Conservation (phyloP, 176 grass and related monocot species). For the Carex littledalei region DNA sequence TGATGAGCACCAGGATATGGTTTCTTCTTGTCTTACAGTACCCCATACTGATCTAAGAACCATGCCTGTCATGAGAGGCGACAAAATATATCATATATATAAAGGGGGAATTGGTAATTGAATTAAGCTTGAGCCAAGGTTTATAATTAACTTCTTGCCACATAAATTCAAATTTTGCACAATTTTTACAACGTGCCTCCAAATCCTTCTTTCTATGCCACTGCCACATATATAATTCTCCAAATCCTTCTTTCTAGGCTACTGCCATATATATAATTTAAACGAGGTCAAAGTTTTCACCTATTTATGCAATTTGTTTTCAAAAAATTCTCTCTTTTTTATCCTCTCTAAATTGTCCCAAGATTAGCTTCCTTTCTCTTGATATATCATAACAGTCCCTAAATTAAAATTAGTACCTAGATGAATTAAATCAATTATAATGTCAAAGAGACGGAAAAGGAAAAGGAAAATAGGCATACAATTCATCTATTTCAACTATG, state of each 20-base stretch:
- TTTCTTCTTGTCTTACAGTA: constrained; percentile 96
- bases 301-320: not conserved
- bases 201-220: not conserved
- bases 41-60: constrained; percentile 92
- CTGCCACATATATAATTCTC: not conserved
- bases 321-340: not conserved
- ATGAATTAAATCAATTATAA: not conserved
- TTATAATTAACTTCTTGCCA: not conserved
- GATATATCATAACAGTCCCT: not conserved
- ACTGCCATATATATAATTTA: not conserved
- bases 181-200: not conserved
- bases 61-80: constrained; percentile 45
- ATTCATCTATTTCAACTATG: constrained; percentile 19
- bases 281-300: not conserved
- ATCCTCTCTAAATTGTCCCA: not conserved
- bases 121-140: not conserved
- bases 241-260: no score
- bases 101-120: not conserved
- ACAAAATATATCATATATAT: not conserved
- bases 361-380: no score
- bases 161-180: not conserved
- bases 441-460: not conserved
- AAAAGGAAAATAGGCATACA: constrained; percentile 40
- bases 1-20: constrained; percentile 75
- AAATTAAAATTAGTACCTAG: no score